Conservation (phyloP, 73 alveolate species). For the Vitrella brassicaformis region DNA sequence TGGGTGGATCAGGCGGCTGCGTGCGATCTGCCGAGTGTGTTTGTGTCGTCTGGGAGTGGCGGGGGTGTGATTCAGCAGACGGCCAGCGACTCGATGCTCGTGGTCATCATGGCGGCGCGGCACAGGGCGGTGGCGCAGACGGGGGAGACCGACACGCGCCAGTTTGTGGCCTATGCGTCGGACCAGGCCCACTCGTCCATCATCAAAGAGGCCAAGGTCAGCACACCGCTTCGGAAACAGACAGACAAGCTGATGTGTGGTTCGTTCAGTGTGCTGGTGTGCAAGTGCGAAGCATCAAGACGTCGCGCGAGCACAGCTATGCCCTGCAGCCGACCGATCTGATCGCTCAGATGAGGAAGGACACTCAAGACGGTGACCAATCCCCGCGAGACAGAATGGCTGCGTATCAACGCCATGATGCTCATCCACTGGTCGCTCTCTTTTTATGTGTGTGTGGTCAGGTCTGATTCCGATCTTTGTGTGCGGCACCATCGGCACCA, state of each 20-base stretch:
- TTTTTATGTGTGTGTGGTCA: too few species aligned
- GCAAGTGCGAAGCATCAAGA: too few species aligned
- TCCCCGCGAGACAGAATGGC: too few species aligned
- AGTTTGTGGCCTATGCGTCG: slow-evolving; percentile 6
- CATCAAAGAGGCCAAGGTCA: slow-evolving; percentile 1
- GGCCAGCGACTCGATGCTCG: slow-evolving; percentile 7
- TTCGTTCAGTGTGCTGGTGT: background rate
- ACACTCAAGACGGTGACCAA: too few species aligned
- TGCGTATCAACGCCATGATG: too few species aligned
- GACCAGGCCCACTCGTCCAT: slow-evolving; percentile 11
- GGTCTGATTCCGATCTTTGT: slow-evolving; percentile 11
- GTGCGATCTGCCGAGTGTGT: background rate
- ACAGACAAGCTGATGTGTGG: too few species aligned
- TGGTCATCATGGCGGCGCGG: slow-evolving; percentile 7
- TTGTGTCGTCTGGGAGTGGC: slow-evolving; percentile 1
- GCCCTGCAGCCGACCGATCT: slow-evolving; percentile 5
- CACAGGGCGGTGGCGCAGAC: background rate
- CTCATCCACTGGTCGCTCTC: too few species aligned
- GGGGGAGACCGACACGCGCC: background rate
- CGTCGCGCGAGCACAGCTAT: too few species aligned
- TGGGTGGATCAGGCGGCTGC: background rate
- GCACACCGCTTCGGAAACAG: too few species aligned
- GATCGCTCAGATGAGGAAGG: background rate
- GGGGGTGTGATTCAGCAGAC: slow-evolving; percentile 7
- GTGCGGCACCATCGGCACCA: slow-evolving; percentile 12